A percentile compares a stretch with the other conserved stretches of the same genome.
These are phyloP conservation scores for Triticum dicoccoides DNA, from an alignment of 176 grass and related monocot species.

Conservation along the genomic window DNA sequence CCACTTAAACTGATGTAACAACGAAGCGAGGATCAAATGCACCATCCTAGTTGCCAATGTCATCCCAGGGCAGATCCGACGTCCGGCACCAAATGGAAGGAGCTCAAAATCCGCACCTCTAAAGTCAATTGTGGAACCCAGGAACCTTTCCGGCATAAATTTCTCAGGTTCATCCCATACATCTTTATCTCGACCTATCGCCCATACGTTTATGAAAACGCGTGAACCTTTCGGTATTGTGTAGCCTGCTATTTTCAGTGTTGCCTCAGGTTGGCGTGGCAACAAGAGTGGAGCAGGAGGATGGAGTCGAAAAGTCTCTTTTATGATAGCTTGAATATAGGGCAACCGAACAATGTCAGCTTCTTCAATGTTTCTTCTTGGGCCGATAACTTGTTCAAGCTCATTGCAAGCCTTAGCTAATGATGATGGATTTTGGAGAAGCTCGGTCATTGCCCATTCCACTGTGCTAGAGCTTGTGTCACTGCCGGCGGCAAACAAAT, in stretches of 20 bases:
- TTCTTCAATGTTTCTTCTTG: conserved; percentile 35
- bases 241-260: conserved; percentile 2
- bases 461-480: conserved; percentile 42
- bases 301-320: conserved; percentile 52
- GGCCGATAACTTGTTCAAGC: conserved; percentile 13
- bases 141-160: conserved; percentile 44
- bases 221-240: conserved; percentile 26
- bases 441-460: conserved; percentile 52
- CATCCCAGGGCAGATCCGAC: conserved; percentile 45
- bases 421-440: conserved; percentile 26
- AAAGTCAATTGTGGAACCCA: conserved; percentile 6
- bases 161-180: conserved; percentile 28
- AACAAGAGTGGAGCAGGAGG: conserved; percentile 31
- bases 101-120: conserved; percentile 32
- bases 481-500: conserved; percentile 46
- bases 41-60: conserved; percentile 41
- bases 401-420: conserved; percentile 33
- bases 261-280: conserved; percentile 7
- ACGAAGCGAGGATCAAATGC: conserved; percentile 26
- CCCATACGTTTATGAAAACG: conserved; percentile 36
- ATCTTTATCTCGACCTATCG: conserved; percentile 4
- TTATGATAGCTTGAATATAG: conserved; percentile 48
- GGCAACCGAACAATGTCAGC: conserved; percentile 19
- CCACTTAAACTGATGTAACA: conserved; percentile 35
- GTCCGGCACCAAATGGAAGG: conserved; percentile 41